phyloP scores from a whole-genome alignment of 2,329 filamentous ascomycete genomes.

The Diaporthe longicolla region DNA sequence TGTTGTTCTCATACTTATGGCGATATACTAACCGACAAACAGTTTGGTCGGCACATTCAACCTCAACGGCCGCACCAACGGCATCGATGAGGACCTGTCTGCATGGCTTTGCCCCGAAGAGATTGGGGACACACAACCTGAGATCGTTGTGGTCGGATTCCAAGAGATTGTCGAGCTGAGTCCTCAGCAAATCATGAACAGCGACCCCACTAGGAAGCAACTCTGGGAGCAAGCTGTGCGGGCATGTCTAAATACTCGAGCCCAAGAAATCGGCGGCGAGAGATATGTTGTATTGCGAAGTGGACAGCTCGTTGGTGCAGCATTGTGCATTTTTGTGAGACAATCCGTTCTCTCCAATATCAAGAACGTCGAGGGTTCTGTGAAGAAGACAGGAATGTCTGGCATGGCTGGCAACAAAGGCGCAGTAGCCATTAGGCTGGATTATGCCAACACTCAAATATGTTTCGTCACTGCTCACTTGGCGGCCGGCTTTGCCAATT shows the following conservation, averaged over 20 bases:
- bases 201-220: slow-evolving; percentile 87
- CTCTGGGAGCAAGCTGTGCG: slow-evolving; percentile 90
- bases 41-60: slow-evolving; percentile 89
- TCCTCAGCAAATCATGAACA: slow-evolving; percentile 99
- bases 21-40: slow-evolving; percentile 45
- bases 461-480: slow-evolving; percentile 98
- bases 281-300: slow-evolving; percentile 92
- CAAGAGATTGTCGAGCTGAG: slow-evolving; percentile 99
- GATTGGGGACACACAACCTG: slow-evolving; percentile 75
- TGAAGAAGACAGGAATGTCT: slow-evolving; percentile 95
- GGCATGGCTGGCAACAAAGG: slow-evolving; percentile 99
- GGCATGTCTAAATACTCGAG: slow-evolving; percentile 80
- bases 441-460: slow-evolving; percentile 91
- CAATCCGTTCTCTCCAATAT: slow-evolving; percentile 82
- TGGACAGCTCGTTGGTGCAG: slow-evolving; percentile 94
- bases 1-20: slow-evolving; percentile 9
- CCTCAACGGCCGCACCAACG: slow-evolving; percentile 87
- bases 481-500: slow-evolving; percentile 95
- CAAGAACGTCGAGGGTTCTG: slow-evolving; percentile 95
- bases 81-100: slow-evolving; percentile 83
- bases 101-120: slow-evolving; percentile 84
- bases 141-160: slow-evolving; percentile 92
- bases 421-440: slow-evolving; percentile 94
- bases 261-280: slow-evolving; percentile 74
- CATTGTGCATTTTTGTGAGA: slow-evolving; percentile 91